A percentile compares a stretch with the other conserved stretches of the same genome.
Conservation (phyloP, 164 flowering plant species). For the Nelumbo lutea region DNA sequence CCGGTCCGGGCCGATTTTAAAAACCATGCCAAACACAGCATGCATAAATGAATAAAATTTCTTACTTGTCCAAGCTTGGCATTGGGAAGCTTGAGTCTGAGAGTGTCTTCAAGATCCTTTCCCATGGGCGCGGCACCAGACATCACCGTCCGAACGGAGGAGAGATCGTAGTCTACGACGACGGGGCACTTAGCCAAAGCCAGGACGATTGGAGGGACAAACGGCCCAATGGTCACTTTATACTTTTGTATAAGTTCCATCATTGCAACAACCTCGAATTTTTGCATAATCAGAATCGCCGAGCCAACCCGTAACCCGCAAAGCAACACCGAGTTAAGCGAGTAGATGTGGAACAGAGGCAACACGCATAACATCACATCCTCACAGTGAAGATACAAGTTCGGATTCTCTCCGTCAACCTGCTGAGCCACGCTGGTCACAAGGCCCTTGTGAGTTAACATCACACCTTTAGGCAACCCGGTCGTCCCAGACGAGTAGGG, state of each 20-base stretch:
- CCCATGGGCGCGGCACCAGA: constrained; percentile 94
- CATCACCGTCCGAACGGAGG: constrained; percentile 62
- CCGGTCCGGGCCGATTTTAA: too few relatives aligned
- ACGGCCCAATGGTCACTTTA: constrained; percentile 68
- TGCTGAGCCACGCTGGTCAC: constrained; percentile 90
- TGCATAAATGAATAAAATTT: too few relatives aligned
- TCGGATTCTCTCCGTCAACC: constrained; percentile 93
- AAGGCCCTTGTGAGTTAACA: constrained; percentile 71
- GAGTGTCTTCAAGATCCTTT: constrained; percentile 82
- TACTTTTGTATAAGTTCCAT: constrained; percentile 59
- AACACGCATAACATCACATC: constrained; percentile 77
- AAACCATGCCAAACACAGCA: too few relatives aligned
- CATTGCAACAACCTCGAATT: constrained; percentile 52
- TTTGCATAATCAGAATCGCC: constrained; percentile 71
- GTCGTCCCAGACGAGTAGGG: constrained; percentile 47
- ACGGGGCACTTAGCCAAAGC: constrained; percentile 63
- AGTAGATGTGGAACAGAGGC: constrained; percentile 84
- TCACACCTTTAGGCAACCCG: constrained; percentile 23
- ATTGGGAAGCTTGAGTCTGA: constrained; percentile 62
- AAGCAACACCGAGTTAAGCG: constrained; percentile 66
- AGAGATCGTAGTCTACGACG: constrained; percentile 59
- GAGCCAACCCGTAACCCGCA: constrained; percentile 76
- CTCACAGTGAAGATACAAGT: constrained; percentile 45
- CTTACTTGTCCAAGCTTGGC: constrained; percentile 86
- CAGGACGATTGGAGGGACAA: constrained; percentile 86